Percentiles rank a stretch among this genome's conserved stretches.
Evolutionary conservation across 495 filamentous ascomycete genomes (phyloP).

Genomic region (Oleoguttula mirabilis): DNA sequence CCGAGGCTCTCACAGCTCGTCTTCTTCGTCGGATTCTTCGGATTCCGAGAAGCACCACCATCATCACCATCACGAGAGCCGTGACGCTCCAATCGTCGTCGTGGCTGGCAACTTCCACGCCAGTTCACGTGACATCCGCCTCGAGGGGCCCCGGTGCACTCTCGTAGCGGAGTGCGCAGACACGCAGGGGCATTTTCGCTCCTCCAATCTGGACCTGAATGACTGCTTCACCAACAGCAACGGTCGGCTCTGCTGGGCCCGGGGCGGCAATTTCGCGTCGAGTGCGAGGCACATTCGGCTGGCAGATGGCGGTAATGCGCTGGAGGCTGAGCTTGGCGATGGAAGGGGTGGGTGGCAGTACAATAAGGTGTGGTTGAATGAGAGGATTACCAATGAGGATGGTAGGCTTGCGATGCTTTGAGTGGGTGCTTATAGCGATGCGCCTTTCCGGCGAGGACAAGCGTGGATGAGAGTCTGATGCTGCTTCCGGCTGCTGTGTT

Average conservation of each 20-base stretch:
- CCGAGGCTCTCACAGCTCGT: slow-evolving; percentile 1
- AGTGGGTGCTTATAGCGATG: too few species aligned
- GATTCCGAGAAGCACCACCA: slow-evolving; percentile 1
- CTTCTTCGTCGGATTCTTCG: slow-evolving; percentile 15
- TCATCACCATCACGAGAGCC: too few species aligned
- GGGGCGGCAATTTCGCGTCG: slow-evolving; percentile 4
- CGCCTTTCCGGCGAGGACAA: too few species aligned
- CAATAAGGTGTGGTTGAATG: slow-evolving; percentile 3
- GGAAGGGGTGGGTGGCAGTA: slow-evolving; percentile 4
- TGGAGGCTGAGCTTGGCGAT: slow-evolving; percentile 10
- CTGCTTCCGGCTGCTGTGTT: too few species aligned
- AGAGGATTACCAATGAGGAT: slow-evolving; percentile 13
- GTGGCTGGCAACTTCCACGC: slow-evolving; percentile 6
- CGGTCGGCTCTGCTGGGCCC: slow-evolving; percentile 3
- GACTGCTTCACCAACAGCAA: slow-evolving; percentile 10
- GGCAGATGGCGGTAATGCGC: slow-evolving; percentile 1
- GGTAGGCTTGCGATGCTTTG: slow-evolving; percentile 8
- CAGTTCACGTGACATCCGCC: slow-evolving; percentile 3
- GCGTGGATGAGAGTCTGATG: too few species aligned
- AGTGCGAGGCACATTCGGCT: slow-evolving; percentile 3
- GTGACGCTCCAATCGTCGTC: background rate
- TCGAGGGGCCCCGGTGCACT: slow-evolving; percentile 3
- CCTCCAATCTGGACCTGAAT: slow-evolving; percentile 7
- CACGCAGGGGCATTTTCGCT: slow-evolving; percentile 3
- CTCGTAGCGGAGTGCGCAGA: slow-evolving; percentile 7